Conservation (phyloP, 2,329 filamentous ascomycete species). For the Coniochaeta sp. region DNA sequence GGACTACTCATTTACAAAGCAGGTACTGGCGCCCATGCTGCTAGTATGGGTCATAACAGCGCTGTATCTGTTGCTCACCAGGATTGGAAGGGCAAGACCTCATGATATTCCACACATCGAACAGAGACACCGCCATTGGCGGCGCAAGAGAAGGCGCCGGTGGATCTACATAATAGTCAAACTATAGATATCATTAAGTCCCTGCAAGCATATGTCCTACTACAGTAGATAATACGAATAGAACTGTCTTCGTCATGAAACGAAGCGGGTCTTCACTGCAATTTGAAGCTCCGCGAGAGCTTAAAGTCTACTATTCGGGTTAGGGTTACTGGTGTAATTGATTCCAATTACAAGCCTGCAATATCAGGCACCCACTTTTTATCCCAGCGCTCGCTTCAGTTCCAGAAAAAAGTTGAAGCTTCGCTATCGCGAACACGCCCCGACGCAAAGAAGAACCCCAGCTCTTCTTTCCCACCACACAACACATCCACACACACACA, state of each 20-base stretch:
- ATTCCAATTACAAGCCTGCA: neutral
- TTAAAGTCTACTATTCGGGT: no score
- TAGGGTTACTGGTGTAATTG: neutral
- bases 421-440: no score
- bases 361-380: neutral
- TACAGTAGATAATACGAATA: no score
- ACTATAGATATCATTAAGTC: no score
- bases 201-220: no score
- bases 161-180: no score
- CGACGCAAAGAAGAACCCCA: neutral
- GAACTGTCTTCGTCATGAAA: no score
- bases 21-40: neutral
- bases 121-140: no score
- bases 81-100: no score
- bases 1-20: neutral
- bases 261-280: neutral
- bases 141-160: no score
- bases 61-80: neutral
- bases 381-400: no score
- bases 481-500: neutral
- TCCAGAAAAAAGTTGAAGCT: constrained; percentile 5
- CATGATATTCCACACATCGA: no score
- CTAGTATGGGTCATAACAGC: neutral
- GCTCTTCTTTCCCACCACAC: neutral
- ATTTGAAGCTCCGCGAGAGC: neutral